Base-by-base conservation (phyloP, 768 basidiomycete species). In the Rubroboletus pulcherrimus region DNA sequence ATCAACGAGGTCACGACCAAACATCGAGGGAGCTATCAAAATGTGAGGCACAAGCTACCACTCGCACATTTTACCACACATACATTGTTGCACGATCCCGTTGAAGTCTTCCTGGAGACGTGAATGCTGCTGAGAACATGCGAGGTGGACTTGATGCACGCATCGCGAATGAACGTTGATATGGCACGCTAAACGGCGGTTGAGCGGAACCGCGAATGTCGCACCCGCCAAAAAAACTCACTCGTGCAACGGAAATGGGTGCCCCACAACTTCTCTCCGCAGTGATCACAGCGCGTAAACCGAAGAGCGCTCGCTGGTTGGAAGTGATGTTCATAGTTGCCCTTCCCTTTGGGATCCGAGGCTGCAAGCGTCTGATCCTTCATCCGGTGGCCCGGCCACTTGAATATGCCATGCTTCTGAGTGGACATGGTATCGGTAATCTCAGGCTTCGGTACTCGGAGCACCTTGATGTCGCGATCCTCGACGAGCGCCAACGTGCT, bases 221-320 rank as follows among this genome's bases (percentile, higher is more conserved):
- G 9, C 1, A 21, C 3, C n/a, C 2, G 17, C 37, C 37, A 44
- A 15, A 19, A n/a, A 41, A 10, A 78, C 92, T 68, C 67, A 93
- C 96, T 79, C 61, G 86, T 82, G 68, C 97, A 99, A 33, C 91
- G 87, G 51, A 91, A 78, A 67, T 95, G 93, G n/a, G 94, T 96
- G 6, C 97, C 97, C 94, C 95, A 99, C 86, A 98, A 86, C 77
- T 98, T 99, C 68, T 98, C 97, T 34, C 86, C 87, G 67, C 97
- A 99, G 52, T 95, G 88, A 64, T 98, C 97, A 67, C 97, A 99
- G 40, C 91, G 82, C 30, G 91, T 87, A 55, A 97, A 90, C 37
- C 95, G 83, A 54, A 98, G 76, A 30, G 94, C 83, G 63, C 86
- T 96, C 59, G 91, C 76, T 60, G 90, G 93, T 66, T 93, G 90